These are phyloP conservation scores for Trichophyton rubrum DNA, from an alignment of 2,329 filamentous ascomycete genomes.

Conservation along the genomic window DNA sequence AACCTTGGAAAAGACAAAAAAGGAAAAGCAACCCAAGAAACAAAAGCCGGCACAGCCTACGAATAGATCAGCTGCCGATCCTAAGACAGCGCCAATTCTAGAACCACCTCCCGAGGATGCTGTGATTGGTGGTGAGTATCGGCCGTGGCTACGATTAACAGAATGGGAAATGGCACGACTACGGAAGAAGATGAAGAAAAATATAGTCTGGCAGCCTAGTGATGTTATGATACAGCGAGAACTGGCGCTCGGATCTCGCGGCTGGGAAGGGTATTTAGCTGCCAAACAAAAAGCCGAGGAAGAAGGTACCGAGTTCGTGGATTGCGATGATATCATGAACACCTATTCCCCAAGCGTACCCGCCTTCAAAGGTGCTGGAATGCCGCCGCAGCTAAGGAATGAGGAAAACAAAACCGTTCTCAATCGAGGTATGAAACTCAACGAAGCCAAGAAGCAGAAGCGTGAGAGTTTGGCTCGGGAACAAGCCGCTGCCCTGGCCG, in stretches of 20 bases:
- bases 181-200: constrained; percentile 59
- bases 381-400: constrained; percentile 20
- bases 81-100: constrained; percentile 38
- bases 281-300: constrained; percentile 41
- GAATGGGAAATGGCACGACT: constrained; percentile 56
- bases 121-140: constrained; percentile 46
- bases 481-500: constrained; percentile 35
- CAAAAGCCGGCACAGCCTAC: constrained; percentile 14
- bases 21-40: constrained; percentile 8
- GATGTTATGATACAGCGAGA: constrained; percentile 55
- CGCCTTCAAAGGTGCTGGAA: constrained; percentile 27
- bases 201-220: constrained; percentile 55
- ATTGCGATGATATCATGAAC: constrained; percentile 39
- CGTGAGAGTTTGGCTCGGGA: constrained; percentile 39
- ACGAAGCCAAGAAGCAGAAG: constrained; percentile 51
- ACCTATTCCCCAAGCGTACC: constrained; percentile 28
- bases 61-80: constrained; percentile 29
- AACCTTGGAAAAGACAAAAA: not conserved
- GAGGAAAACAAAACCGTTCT: constrained; percentile 41
- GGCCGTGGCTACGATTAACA: constrained; percentile 52
- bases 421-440: constrained; percentile 48
- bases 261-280: constrained; percentile 37
- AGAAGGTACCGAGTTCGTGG: constrained; percentile 44
- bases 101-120: constrained; percentile 49
- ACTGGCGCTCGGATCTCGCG: constrained; percentile 46